Evolutionary conservation across 2,329 filamentous ascomycete genomes (phyloP), one percentile per base, ranked within the genome.

Genomic region (Calonectria crousiana): DNA sequence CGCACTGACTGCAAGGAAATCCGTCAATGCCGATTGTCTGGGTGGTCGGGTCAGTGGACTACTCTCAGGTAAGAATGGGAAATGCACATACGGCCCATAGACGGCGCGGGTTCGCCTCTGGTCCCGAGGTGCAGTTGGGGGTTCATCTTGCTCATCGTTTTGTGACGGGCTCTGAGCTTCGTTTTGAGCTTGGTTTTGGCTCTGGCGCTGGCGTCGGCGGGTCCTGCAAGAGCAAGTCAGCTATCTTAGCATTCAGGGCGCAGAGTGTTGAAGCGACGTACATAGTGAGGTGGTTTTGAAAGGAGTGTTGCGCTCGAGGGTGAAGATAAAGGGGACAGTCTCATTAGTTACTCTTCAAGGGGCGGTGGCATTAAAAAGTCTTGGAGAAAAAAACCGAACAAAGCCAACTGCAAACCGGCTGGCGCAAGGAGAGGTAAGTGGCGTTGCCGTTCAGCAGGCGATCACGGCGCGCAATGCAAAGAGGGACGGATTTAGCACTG

Each of bases 11-110:
- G 89, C 88, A 53, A 90, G 82, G 74, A 89, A 90, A 76, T 90
- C 88, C 3, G 88, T 90, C 79, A 90, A 80, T 18, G 89, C 89
- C 26, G 89, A 90, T 81, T 89, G 88, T 4, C 86, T 87, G 60
- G 11, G 23, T 16, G 49, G 34, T 23, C 0, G 28, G 34, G 75
- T 81, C 49, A 79, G 71, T 28, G 44, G 41, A 28, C 58, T 26
- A 47, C 64, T 5, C 9, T 26, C 8, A 10, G 13, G 13, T 9
- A 28, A 2, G 9, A 20, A 16, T 20, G 32, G 20, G 9, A 41
- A 36, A 10, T 47, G 26, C 30, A 75, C 85, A 79, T 79, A 87
- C 85, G 85, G 85, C 38, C 85, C 85, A 16, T 82, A 84, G 34
- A 87, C 84, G 47, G 84, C 83, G 58, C 84, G 82, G 34, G 69